Evolutionary conservation across 371 early-diverging fungal species (phyloP).

Genomic region (Mortierella polycephala): DNA sequence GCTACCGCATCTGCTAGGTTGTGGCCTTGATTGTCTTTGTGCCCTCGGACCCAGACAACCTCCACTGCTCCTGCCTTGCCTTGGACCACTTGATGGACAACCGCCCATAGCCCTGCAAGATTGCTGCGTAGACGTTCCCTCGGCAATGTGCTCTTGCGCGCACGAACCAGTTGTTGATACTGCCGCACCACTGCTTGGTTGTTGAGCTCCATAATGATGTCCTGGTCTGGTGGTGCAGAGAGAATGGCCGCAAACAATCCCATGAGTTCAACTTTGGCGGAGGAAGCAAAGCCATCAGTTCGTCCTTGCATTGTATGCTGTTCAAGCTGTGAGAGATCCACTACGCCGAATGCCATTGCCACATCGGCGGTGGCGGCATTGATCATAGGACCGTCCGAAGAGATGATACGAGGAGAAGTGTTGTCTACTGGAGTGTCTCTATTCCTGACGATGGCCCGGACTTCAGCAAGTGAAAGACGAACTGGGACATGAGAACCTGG

Average conservation of each 20-base stretch:
- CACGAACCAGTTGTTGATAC: slow-evolving; percentile 2
- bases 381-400: slow-evolving; percentile 2
- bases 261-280: slow-evolving; percentile 12
- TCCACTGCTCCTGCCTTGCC: slow-evolving; percentile 1
- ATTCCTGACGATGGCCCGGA: not conserved
- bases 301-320: not conserved
- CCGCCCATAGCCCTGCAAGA: slow-evolving; percentile 11
- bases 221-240: not conserved
- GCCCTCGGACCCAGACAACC: slow-evolving; percentile 15
- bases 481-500: not conserved
- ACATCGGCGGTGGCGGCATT: not conserved
- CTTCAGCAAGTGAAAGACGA: not conserved
- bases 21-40: slow-evolving; percentile 8
- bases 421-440: not conserved
- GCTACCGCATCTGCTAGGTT: slow-evolving; percentile 1
- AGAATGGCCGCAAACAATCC: slow-evolving; percentile 8
- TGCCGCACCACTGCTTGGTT: not conserved
- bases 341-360: slow-evolving; percentile 12
- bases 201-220: slow-evolving; percentile 6
- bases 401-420: not conserved
- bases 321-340: not conserved
- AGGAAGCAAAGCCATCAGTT: slow-evolving; percentile 6
- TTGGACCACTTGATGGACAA: not conserved
- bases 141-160: not conserved
- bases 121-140: not conserved